Evolutionary conservation across 768 basidiomycete species (phyloP).

Genomic region (Crucibulum laeve): DNA sequence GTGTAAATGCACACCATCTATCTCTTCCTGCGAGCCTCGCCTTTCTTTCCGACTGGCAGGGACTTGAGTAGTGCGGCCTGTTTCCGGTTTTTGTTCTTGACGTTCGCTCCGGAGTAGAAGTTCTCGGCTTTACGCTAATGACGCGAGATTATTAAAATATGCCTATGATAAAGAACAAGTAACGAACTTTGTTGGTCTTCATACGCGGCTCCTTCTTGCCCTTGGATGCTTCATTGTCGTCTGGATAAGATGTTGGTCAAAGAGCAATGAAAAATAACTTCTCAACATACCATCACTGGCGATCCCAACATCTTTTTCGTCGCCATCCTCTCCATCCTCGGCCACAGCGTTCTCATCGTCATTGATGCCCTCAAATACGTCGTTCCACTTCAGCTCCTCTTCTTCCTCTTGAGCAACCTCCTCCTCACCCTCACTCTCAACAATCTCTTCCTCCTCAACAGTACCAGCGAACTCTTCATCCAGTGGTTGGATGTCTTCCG

Average conservation of each 20-base stretch:
- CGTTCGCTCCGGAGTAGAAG: constrained; percentile 82
- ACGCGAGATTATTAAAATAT: background rate
- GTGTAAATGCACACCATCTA: constrained; percentile 11
- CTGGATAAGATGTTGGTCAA: constrained; percentile 7
- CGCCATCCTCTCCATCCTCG: constrained; percentile 17
- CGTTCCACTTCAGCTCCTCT: constrained; percentile 75
- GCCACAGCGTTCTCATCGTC: constrained; percentile 18
- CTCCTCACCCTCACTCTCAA: constrained; percentile 30
- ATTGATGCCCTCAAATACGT: constrained; percentile 69
- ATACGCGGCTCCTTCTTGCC: constrained; percentile 65
- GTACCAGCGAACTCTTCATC: constrained; percentile 45
- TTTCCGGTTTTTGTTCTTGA: constrained; percentile 80
- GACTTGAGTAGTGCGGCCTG: constrained; percentile 60
- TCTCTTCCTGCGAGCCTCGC: constrained; percentile 32
- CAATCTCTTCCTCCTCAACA: constrained; percentile 35
- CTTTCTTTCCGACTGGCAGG: constrained; percentile 47
- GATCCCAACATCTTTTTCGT: background rate
- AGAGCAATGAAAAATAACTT: constrained; percentile 1
- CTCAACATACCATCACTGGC: constrained; percentile 12
- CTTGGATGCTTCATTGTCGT: constrained; percentile 7
- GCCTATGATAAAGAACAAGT: constrained; percentile 5
- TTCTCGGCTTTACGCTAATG: constrained; percentile 80
- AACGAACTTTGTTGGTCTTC: constrained; percentile 85
- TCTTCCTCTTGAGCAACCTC: constrained; percentile 38
- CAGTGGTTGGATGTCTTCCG: constrained; percentile 74